Percentiles rank a stretch among this genome's conserved stretches.
phyloP scores from a whole-genome alignment of 768 basidiomycete genomes.

The Holtermanniella nyarrowii region DNA sequence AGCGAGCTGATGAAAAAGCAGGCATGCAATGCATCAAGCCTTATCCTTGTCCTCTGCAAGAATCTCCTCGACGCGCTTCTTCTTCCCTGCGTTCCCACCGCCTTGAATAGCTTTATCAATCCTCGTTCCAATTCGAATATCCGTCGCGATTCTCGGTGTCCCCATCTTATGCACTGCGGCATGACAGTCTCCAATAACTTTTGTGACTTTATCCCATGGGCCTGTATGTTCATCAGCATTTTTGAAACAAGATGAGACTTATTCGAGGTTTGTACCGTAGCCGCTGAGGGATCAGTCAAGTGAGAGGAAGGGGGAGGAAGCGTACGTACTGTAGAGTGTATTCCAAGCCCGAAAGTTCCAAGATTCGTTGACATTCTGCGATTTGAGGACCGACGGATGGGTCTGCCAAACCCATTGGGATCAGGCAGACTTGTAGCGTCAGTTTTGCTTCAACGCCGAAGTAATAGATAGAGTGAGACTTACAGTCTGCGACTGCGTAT shows the following conservation, averaged over 20 bases:
- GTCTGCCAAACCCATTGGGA: constrained; percentile 33
- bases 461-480: constrained; percentile 2
- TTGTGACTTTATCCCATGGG: constrained; percentile 70
- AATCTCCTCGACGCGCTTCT: constrained; percentile 70
- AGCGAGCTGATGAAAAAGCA: too few relatives aligned
- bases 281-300: constrained; percentile 47
- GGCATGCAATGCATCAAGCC: not conserved
- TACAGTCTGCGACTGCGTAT: constrained; percentile 40
- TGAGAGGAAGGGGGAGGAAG: not conserved
- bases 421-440: constrained; percentile 31
- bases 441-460: not conserved
- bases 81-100: constrained; percentile 66
- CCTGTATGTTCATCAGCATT: constrained; percentile 42
- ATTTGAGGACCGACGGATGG: constrained; percentile 37
- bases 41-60: constrained; percentile 41
- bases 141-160: constrained; percentile 48
- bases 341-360: constrained; percentile 70
- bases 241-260: not conserved
- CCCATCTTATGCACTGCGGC: constrained; percentile 38
- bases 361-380: constrained; percentile 57
- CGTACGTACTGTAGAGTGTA: constrained; percentile 69
- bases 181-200: constrained; percentile 86
- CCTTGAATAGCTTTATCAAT: constrained; percentile 53
- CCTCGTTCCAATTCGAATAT: constrained; percentile 90
- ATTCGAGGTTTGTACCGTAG: constrained; percentile 82